Evolutionary conservation across 306 rosid genomes (phyloP).

Genomic region (Lotus japonicus): DNA sequence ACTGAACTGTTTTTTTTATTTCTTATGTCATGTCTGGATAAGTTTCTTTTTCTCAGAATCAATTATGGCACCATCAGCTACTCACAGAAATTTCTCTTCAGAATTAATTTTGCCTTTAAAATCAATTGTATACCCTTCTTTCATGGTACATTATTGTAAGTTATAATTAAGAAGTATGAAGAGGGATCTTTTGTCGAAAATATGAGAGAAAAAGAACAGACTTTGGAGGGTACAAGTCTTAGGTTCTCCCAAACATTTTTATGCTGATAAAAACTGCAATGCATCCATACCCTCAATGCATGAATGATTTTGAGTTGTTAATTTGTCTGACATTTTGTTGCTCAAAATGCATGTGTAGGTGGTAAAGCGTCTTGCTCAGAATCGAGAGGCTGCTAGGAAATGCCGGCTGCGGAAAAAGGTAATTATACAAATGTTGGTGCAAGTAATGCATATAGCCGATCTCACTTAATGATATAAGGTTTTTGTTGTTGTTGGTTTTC

Average conservation of each 20-base stretch:
- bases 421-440: slow-evolving; percentile 15
- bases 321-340: slow-evolving; percentile 7
- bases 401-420: slow-evolving; percentile 81
- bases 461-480: no score
- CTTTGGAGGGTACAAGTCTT: not conserved
- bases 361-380: slow-evolving; percentile 72
- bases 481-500: no score
- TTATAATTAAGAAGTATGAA: not conserved
- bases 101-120: no score
- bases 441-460: no score
- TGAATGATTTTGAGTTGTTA: not conserved
- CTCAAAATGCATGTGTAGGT: slow-evolving; percentile 29
- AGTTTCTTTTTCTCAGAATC: no score
- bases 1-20: no score
- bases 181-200: not conserved
- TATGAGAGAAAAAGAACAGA: not conserved
- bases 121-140: not conserved
- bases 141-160: not conserved
- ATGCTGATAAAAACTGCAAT: not conserved
- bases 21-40: no score
- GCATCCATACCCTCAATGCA: not conserved
- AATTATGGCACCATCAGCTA: no score
- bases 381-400: slow-evolving; percentile 88
- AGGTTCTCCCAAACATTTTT: not conserved
- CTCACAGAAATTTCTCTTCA: no score